These are phyloP conservation scores for Aspergillus sp. DNA, from an alignment of 2,329 filamentous ascomycete genomes.

Conservation along the genomic window DNA sequence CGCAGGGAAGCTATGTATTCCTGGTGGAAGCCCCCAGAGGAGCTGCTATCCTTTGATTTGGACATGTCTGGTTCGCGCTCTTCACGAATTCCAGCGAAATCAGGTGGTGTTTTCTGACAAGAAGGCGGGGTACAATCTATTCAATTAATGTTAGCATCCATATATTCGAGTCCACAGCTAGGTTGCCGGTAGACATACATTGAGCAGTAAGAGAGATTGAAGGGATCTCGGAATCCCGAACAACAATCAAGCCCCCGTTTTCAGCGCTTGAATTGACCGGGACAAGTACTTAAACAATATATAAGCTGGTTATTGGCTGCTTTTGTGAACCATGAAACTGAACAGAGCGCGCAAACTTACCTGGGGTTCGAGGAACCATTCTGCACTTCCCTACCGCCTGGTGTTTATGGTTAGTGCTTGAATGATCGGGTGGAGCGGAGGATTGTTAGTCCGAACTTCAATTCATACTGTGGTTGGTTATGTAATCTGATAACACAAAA, in stretches of 20 bases:
- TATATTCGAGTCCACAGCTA: conserved; percentile 4
- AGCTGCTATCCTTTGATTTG: conserved; percentile 40
- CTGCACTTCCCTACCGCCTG: conserved; percentile 30
- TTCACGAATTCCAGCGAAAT: not conserved
- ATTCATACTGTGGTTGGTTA: not conserved
- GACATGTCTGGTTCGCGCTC: conserved; percentile 30
- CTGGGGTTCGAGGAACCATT: conserved; percentile 24
- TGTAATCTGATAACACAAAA: not conserved
- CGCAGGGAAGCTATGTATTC: conserved; percentile 96
- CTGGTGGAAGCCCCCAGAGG: conserved; percentile 65
- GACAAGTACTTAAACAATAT: conserved; percentile 9
- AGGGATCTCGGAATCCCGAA: conserved; percentile 13
- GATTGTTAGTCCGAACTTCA: conserved; percentile 5
- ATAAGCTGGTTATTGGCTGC: conserved; percentile 4
- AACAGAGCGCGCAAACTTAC: conserved; percentile 20
- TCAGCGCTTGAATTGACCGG: conserved; percentile 9
- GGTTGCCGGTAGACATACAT: conserved; percentile 11
- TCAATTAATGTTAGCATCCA: conserved; percentile 7
- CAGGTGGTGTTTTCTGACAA: not conserved
- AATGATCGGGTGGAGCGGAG: conserved; percentile 1
- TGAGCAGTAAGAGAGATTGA: conserved; percentile 12
- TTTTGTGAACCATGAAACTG: conserved; percentile 3
- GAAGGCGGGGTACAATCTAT: conserved; percentile 14
- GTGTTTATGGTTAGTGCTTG: conserved; percentile 12
- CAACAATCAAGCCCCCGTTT: conserved; percentile 1